A percentile compares a stretch with the other conserved stretches of the same genome.
These are phyloP conservation scores for Laburnicola sp. DNA, from an alignment of 2,329 filamentous ascomycete genomes.

Conservation along the genomic window DNA sequence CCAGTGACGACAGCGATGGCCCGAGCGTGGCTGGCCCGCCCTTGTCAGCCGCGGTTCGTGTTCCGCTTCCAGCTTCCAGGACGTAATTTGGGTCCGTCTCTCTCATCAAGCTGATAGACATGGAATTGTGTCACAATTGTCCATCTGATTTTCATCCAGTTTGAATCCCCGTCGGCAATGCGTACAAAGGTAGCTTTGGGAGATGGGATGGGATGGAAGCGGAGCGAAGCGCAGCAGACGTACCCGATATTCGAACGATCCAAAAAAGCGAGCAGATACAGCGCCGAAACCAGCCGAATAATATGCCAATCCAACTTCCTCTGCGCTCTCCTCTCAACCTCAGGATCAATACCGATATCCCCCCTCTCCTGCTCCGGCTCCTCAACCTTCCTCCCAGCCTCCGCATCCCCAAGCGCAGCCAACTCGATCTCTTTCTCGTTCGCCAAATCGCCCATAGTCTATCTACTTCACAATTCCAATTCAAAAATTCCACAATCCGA, in stretches of 20 bases:
- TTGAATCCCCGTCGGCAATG: too few species aligned
- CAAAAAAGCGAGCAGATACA: constrained; percentile 43
- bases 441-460: too few species aligned
- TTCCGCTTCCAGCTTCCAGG: neutral
- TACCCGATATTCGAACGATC: constrained; percentile 47
- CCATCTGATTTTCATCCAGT: too few species aligned
- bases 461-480: too few species aligned
- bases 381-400: neutral
- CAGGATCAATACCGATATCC: constrained; percentile 5
- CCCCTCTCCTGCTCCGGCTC: neutral
- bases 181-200: neutral
- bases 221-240: constrained; percentile 41
- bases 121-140: too few species aligned
- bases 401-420: neutral
- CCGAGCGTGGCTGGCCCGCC: neutral
- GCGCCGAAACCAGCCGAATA: constrained; percentile 36
- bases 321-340: constrained; percentile 28
- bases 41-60: neutral
- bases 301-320: constrained; percentile 38
- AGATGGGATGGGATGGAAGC: constrained; percentile 41
- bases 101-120: too few species aligned
- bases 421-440: too few species aligned
- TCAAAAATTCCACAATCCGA: too few species aligned
- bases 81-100: too few species aligned
- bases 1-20: neutral